Evolutionary conservation across 768 basidiomycete species (phyloP).

Genomic region (Favolaschia claudopus): DNA sequence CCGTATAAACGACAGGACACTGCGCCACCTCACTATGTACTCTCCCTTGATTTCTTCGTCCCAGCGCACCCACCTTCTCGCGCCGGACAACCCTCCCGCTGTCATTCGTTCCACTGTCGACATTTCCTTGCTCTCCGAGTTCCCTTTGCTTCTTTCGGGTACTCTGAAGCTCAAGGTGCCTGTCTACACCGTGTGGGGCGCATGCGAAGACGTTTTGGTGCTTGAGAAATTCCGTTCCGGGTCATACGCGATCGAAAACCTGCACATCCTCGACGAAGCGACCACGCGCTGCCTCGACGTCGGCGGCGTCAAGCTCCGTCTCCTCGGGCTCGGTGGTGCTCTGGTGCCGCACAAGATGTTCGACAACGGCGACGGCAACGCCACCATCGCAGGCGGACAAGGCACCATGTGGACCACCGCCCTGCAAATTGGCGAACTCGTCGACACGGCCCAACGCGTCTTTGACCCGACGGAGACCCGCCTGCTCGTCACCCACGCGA

Average conservation of each 20-base stretch:
- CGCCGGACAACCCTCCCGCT: slow-evolving; percentile 71
- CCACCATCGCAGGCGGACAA: slow-evolving; percentile 97
- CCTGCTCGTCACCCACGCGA: slow-evolving; percentile 90
- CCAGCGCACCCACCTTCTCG: slow-evolving; percentile 80
- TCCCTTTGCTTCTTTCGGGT: slow-evolving; percentile 89
- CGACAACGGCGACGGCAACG: slow-evolving; percentile 91
- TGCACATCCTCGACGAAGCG: slow-evolving; percentile 93
- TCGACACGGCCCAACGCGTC: slow-evolving; percentile 95
- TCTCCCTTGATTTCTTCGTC: slow-evolving; percentile 90
- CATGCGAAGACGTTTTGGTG: slow-evolving; percentile 93
- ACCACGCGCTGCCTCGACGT: slow-evolving; percentile 92
- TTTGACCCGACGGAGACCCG: slow-evolving; percentile 94
- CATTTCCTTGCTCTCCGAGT: slow-evolving; percentile 89
- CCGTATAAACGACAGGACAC: slow-evolving; percentile 93
- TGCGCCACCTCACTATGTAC: slow-evolving; percentile 95
- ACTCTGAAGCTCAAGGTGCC: slow-evolving; percentile 92
- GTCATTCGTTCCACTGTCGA: slow-evolving; percentile 77
- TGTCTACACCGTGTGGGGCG: slow-evolving; percentile 96
- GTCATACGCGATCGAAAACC: slow-evolving; percentile 85
- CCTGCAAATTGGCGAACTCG: slow-evolving; percentile 96
- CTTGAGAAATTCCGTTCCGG: slow-evolving; percentile 92
- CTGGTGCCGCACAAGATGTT: slow-evolving; percentile 95
- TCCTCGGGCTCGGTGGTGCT: slow-evolving; percentile 96
- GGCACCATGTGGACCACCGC: slow-evolving; percentile 99
- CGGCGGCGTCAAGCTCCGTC: slow-evolving; percentile 90